A percentile compares a stretch with the other conserved stretches of the same genome.
Conservation (phyloP, 2,329 filamentous ascomycete species). For the Sphaerulina musiva region DNA sequence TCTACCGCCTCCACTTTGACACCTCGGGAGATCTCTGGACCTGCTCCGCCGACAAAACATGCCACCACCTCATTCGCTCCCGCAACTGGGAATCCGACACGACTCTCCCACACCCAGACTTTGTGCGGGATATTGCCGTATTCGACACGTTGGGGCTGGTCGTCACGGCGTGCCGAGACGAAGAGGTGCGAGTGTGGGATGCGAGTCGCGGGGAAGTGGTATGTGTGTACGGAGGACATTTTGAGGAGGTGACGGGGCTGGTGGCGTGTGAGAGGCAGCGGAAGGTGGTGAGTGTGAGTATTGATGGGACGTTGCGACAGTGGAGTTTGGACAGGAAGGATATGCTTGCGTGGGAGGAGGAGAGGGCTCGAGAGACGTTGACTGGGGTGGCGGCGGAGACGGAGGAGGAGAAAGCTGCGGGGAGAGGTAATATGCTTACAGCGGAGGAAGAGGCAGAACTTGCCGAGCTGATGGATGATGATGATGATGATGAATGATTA, state of each 20-base stretch:
- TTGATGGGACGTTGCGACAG: slow-evolving; percentile 78
- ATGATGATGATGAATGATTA: slow-evolving; percentile 33
- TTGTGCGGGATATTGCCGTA: slow-evolving; percentile 75
- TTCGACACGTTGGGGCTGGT: slow-evolving; percentile 63
- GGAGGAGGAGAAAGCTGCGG: slow-evolving; percentile 34
- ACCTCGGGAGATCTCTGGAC: slow-evolving; percentile 76
- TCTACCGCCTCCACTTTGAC: slow-evolving; percentile 69
- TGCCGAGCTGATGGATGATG: slow-evolving; percentile 79
- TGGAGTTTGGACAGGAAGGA: slow-evolving; percentile 67
- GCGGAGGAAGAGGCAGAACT: slow-evolving; percentile 89
- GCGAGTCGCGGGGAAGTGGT: slow-evolving; percentile 28
- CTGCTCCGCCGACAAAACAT: slow-evolving; percentile 81
- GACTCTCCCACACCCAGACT: slow-evolving; percentile 73
- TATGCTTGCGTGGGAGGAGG: slow-evolving; percentile 50
- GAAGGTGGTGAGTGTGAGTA: slow-evolving; percentile 69
- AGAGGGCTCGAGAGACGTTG: slow-evolving; percentile 41
- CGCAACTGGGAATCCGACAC: slow-evolving; percentile 67
- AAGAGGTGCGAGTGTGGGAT: slow-evolving; percentile 89
- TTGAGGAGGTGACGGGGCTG: slow-evolving; percentile 83
- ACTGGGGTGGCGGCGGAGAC: slow-evolving; percentile 39
- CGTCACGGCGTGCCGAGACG: slow-evolving; percentile 81
- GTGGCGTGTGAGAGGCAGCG: slow-evolving; percentile 45
- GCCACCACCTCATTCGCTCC: slow-evolving; percentile 67
- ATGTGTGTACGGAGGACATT: slow-evolving; percentile 61
- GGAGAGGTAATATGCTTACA: slow-evolving; percentile 55